A percentile compares a stretch with the other conserved stretches of the same genome.
Conservation (phyloP, 768 basidiomycete species). For the Leccinum subgranulosum region DNA sequence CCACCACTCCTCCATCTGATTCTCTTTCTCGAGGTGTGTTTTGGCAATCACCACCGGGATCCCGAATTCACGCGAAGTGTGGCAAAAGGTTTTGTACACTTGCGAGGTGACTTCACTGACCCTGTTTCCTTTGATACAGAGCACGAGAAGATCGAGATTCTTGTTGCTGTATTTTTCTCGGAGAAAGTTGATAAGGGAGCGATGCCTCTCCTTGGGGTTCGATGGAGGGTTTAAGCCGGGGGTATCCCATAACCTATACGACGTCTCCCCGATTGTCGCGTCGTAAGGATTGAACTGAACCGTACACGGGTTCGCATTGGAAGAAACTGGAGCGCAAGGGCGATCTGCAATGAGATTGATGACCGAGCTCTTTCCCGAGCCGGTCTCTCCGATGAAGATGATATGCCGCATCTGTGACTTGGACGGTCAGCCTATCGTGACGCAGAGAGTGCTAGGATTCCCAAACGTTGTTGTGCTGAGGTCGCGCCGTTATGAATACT, state of each 20-base stretch:
- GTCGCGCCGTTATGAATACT: not conserved
- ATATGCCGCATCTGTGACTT: conserved; percentile 20
- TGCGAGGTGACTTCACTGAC: conserved; percentile 8
- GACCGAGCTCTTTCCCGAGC: conserved; percentile 39
- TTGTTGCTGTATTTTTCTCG: conserved; percentile 17
- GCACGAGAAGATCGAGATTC: conserved; percentile 24
- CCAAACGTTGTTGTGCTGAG: not conserved
- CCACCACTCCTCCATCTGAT: conserved; percentile 35
- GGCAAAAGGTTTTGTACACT: conserved; percentile 25
- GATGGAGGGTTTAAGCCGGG: conserved; percentile 24
- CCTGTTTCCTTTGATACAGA: conserved; percentile 22
- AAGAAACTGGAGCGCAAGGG: conserved; percentile 26
- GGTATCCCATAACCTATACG: conserved; percentile 32
- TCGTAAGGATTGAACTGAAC: too few relatives aligned
- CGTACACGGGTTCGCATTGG: conserved; percentile 25
- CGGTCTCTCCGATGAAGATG: conserved; percentile 36
- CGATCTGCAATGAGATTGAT: conserved; percentile 37
- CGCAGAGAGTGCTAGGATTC: not conserved
- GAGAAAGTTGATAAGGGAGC: conserved; percentile 30
- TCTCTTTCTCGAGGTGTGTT: conserved; percentile 35
- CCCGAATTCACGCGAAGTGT: conserved; percentile 29
- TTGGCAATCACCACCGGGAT: conserved; percentile 38
- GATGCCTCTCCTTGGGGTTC: not conserved
- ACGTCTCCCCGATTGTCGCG: conserved; percentile 6
- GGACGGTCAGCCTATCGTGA: not conserved